Base-by-base conservation (phyloP, 305 asterid genomes). In the Fraxinus paxiana region DNA sequence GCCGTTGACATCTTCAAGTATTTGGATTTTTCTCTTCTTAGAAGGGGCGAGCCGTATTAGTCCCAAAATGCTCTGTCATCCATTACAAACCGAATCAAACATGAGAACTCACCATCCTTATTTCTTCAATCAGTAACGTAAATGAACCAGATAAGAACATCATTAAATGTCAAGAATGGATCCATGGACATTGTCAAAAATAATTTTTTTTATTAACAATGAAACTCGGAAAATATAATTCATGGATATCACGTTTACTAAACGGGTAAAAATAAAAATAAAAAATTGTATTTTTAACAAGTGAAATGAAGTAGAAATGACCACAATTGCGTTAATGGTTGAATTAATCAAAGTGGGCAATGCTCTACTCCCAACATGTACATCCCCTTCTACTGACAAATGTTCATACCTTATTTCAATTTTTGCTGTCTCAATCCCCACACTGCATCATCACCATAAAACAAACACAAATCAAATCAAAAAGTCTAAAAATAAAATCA, bases 301-400 rank as follows among this genome's bases (percentile, higher is more conserved):
- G 59, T 48, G 59, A 46, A 13, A 48, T 48, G 59, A 15, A 48
- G 59, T n/a, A 18, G 31, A 38, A 8, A 13, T 12, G 22, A 83
- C 90, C 90, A 85, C 88, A 37, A 85, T 59, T 8, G 86, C 1
- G 54, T 83, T 83, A 12, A 85, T 12, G 0, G 87, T 26, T 20
- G 90, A 77, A 82, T 85, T 87, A 17, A 85, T 2, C 82, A 87
- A 63, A 74, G 90, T 79, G 13, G 90, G 88, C 35, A 85, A 38
- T 41, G 90, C 88, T 77, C 90, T 87, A 67, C 77, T 77, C 34
- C 88, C 88, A 28, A 76, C 82, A 51, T 80, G 78, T 24, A 81
- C 88, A 46, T 84, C 80, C 72, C 89, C 89, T 61, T 87, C 84
- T 35, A 87, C 86, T 15, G 82, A 69, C 80, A 87, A 80, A 80